Evolutionary conservation across 768 basidiomycete species (phyloP), one percentile per base, ranked within the genome.

Genomic region (Termitomyces sp.): DNA sequence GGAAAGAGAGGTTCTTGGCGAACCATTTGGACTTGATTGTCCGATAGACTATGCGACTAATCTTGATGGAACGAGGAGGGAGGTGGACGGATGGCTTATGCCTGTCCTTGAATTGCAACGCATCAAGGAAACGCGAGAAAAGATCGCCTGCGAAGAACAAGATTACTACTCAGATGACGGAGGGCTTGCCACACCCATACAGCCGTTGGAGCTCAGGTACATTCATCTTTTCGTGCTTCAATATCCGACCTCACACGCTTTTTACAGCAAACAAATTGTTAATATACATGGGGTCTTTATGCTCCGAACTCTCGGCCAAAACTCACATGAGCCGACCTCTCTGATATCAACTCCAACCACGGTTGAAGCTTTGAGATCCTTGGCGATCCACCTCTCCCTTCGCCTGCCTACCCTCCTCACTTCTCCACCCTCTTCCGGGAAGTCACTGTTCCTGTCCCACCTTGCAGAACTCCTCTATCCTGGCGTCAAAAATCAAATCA

Each of bases 391-490:
- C 57, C 64, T 88, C 2, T 88, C 88, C 1, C 77, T 86, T 40
- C 84, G 88, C 3, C 71, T 88, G 0, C 95, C 97, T 4, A 83
- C 84, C 12, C 85, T 99, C 14, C 69, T 99, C 16, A 89, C 93
- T 1, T 93, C 95, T 0, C 73, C 91, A 0, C 87, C 94, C 0
- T 95, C 94, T 1, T 85, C 92, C 1, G 97, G 97, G 50, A 98
- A 98, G 68, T 84, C 88, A 0, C 78, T 93, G 5, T 72, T 94
- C 14, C 73, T 98, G 26, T 79, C 85, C 14, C 85, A 97, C 63
- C 84, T 98, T 32, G 88, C 92, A 10, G 74, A 78, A 10, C 65
- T 78, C 10, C 70, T 98, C 12, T 79, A 85, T 66, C 87, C 92
- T 0, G 75, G 74, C 20, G 67, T 73, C 7, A 77, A 73, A 53